Evolutionary conservation across 805 yeast species (phyloP), one percentile per base, ranked within the genome.

Genomic region (Saccharomycopsis sp.): DNA sequence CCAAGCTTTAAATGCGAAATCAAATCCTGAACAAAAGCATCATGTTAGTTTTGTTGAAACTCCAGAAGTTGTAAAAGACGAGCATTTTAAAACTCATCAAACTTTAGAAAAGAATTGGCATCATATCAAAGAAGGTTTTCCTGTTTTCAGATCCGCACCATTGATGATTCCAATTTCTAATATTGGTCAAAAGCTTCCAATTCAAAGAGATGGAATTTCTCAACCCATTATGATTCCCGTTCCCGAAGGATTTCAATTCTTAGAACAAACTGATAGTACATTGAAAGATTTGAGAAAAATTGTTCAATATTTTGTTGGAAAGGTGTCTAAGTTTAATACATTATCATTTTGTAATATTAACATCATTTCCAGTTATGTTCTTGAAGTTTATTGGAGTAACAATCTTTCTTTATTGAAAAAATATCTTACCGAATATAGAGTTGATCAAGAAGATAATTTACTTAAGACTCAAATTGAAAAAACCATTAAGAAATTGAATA

Each of bases 371-470:
- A 59, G 58, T n/a, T 61, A 60, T 42, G 55, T 66, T 31, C 43
- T 62, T 33, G 62, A 62, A 21, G 55, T 56, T 1, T 59, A 52
- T 39, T 64, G 67, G 63, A 42, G 47, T 12, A 53, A 56, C n/a
- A 57, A 65, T 38, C 20, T 50, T 3, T 41, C 41, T 18, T 15
- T 30, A 9, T 19, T 46, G 10, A 23, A 26, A 10, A 30, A 20
- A 17, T 37, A 34, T 15, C 37, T 20, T 37, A 37, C 3, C 20
- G 21, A 31, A 8, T 43, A 50, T 26, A 37, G 35, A 25, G 33
- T 32, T 10, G 52, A 54, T 32, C 54, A 31, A 48, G 38, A 12
- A 32, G 46, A 21, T 45, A 53, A 42, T 20, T 37, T 30, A 49
- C 45, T 14, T 46, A 55, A 4, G 43, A 52, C 8, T 13, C 45